Percentiles rank a stretch among this genome's conserved stretches.
Conservation (phyloP, 1,139 yeast species). For the Eremothecium gossypii region DNA sequence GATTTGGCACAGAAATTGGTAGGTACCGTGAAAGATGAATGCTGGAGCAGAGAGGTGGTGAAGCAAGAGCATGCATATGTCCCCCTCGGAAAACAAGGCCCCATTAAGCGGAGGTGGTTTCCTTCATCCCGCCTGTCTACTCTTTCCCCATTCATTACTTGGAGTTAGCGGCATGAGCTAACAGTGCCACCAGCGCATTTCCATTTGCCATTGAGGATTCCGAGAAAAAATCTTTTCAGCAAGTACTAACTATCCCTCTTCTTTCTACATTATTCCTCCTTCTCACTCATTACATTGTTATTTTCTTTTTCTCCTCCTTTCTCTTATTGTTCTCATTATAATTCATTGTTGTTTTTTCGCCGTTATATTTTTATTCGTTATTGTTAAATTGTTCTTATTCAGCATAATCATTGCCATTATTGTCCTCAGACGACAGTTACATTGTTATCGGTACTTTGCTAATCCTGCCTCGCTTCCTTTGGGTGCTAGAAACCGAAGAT, state of each 20-base stretch:
- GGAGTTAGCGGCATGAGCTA: background rate
- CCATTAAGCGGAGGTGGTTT: background rate
- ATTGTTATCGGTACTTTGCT: too few species aligned
- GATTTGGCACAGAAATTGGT: too few species aligned
- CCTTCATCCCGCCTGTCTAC: background rate
- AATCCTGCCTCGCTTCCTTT: too few species aligned
- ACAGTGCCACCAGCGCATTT: background rate
- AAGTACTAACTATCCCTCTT: conserved; percentile 2
- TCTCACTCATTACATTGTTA: background rate
- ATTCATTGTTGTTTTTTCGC: background rate
- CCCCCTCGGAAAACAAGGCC: conserved; percentile 3
- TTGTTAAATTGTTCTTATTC: conserved; percentile 1
- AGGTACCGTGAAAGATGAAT: too few species aligned
- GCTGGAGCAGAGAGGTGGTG: too few species aligned
- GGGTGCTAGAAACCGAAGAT: too few species aligned
- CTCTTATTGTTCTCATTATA: background rate
- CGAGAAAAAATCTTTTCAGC: conserved; percentile 3
- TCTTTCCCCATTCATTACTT: too few species aligned
- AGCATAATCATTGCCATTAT: too few species aligned
- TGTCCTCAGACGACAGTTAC: too few species aligned
- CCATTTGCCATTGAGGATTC: background rate
- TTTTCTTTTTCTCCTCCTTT: background rate
- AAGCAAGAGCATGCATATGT: background rate
- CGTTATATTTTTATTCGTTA: background rate
- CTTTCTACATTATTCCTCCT: background rate